Percentiles rank a stretch among this genome's conserved stretches.
phyloP scores from a whole-genome alignment of 148 eudicot genomes.

The Polygonum aviculare region DNA sequence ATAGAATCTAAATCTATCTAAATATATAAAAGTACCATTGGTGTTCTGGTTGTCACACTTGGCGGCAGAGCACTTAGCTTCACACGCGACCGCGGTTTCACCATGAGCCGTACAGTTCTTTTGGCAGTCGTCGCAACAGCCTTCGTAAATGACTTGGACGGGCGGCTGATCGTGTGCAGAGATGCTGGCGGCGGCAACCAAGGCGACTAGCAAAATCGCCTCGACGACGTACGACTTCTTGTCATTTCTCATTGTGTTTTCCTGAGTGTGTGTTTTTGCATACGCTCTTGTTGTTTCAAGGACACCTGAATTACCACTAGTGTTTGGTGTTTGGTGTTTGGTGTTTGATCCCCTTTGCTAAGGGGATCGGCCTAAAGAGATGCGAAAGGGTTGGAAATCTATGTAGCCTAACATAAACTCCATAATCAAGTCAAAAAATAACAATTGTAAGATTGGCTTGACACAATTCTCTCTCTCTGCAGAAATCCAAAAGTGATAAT shows the following conservation, averaged over 20 bases:
- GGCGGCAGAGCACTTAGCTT: background rate
- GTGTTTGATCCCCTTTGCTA: background rate
- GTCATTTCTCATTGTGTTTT: background rate
- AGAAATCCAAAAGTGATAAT: no score
- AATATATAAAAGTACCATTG: no score
- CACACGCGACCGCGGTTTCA: background rate
- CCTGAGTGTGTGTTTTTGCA: background rate
- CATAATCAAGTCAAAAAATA: no score
- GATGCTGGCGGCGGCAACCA: background rate
- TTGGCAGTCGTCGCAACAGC: background rate
- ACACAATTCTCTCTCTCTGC: no score
- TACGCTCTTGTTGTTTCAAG: background rate
- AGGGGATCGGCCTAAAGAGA: background rate
- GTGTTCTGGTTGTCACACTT: background rate
- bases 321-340: background rate
- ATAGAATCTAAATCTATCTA: no score
- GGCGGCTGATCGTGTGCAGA: background rate
- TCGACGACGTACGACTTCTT: background rate
- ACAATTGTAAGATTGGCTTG: no score
- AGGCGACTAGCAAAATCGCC: background rate
- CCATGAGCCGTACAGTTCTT: background rate
- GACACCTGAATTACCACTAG: background rate
- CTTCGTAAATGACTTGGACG: background rate
- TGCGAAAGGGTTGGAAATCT: slow-evolving; percentile 29
- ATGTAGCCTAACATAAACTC: slow-evolving; percentile 26